Evolutionary conservation across 2,329 filamentous ascomycete genomes (phyloP).

Genomic region (Xylaria hypoxylon): DNA sequence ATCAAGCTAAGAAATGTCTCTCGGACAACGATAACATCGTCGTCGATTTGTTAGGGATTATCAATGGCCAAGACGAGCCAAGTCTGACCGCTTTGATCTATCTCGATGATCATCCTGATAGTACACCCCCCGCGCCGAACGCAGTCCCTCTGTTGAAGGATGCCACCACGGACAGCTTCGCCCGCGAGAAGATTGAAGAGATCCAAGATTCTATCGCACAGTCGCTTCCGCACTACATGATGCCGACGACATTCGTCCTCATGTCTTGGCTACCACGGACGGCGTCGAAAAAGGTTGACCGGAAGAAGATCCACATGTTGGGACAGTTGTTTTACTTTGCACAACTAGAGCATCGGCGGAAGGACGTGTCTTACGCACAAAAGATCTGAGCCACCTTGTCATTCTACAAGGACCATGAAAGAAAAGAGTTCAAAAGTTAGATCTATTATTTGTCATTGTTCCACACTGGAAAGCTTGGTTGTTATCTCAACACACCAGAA

Average conservation of each 20-base stretch:
- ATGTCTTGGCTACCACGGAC: constrained; percentile 39
- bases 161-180: constrained; percentile 30
- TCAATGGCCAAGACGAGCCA: constrained; percentile 39
- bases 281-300: constrained; percentile 38
- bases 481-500: not conserved
- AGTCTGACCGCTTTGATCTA: constrained; percentile 38
- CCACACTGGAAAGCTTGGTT: not conserved
- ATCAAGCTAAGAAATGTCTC: constrained; percentile 39
- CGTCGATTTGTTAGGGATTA: constrained; percentile 36
- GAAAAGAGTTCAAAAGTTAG: not conserved
- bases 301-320: constrained; percentile 40
- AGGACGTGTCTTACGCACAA: constrained; percentile 35
- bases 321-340: constrained; percentile 38
- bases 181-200: constrained; percentile 29
- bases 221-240: constrained; percentile 39
- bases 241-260: constrained; percentile 38
- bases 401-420: not conserved
- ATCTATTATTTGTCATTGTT: too few species aligned
- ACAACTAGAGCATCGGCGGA: constrained; percentile 30
- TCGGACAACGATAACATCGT: constrained; percentile 38
- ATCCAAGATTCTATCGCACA: constrained; percentile 33
- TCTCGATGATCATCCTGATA: constrained; percentile 36
- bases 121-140: constrained; percentile 19
- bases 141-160: constrained; percentile 32
- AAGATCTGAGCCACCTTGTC: constrained; percentile 21